phyloP scores from a whole-genome alignment of 805 yeast species.

The Kuraishia capsulata region DNA sequence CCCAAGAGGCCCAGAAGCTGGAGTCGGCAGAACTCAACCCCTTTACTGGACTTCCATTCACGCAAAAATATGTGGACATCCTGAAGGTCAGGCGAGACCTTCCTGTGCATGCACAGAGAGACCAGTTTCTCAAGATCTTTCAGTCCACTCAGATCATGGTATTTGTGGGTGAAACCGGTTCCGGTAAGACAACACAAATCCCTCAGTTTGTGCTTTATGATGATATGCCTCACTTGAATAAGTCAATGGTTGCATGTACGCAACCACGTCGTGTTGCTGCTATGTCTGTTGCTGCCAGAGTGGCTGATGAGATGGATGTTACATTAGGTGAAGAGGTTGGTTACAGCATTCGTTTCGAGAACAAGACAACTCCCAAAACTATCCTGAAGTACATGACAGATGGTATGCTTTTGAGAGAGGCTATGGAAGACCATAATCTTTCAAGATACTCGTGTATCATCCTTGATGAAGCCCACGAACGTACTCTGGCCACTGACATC shows the following conservation, averaged over 20 bases:
- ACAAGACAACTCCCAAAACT: conserved; percentile 72
- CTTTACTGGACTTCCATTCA: conserved; percentile 61
- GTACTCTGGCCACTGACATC: conserved; percentile 94
- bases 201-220: conserved; percentile 93
- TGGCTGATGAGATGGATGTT: conserved; percentile 96
- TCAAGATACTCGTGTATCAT: conserved; percentile 80
- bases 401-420: conserved; percentile 96
- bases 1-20: conserved; percentile 47
- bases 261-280: conserved; percentile 98
- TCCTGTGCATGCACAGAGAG: conserved; percentile 92
- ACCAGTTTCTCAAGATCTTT: conserved; percentile 75
- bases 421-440: conserved; percentile 90
- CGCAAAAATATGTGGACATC: conserved; percentile 67
- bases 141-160: conserved; percentile 92
- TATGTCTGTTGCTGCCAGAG: conserved; percentile 96
- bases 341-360: conserved; percentile 89
- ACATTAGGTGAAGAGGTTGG: conserved; percentile 91
- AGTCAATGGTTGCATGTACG: conserved; percentile 90
- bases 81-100: conserved; percentile 71
- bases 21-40: conserved; percentile 62
- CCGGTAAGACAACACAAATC: conserved; percentile 97
- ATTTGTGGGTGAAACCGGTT: conserved; percentile 98
- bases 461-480: conserved; percentile 96
- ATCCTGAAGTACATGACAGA: conserved; percentile 94
- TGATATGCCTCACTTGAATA: conserved; percentile 81